These are phyloP conservation scores for Lodderomyces orthopsilosis DNA, from an alignment of 1,139 yeast genomes.

Conservation along the genomic window DNA sequence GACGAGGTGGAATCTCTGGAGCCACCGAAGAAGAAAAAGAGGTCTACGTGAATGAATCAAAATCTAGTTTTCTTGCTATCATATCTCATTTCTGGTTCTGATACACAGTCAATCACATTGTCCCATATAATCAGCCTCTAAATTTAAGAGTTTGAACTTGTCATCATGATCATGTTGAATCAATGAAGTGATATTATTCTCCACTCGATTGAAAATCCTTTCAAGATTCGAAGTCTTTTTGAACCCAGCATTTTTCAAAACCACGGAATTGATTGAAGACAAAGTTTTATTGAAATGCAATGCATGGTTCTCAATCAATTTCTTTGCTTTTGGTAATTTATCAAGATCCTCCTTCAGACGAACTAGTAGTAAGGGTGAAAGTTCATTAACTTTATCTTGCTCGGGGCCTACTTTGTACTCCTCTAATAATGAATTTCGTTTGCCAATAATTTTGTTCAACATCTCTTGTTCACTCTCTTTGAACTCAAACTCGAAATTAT, in stretches of 20 bases:
- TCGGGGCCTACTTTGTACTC: conserved; percentile 16
- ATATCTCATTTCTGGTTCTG: too few species aligned
- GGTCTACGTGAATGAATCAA: background rate
- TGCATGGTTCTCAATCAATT: conserved; percentile 13
- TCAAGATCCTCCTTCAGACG: conserved; percentile 20
- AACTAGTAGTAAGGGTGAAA: conserved; percentile 31
- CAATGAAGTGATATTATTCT: conserved; percentile 31
- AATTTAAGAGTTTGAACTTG: conserved; percentile 37
- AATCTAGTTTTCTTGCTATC: too few species aligned
- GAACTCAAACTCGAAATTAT: conserved; percentile 18
- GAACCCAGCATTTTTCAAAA: conserved; percentile 29
- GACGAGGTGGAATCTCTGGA: background rate
- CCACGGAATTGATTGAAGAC: conserved; percentile 26
- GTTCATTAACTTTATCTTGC: conserved; percentile 21
- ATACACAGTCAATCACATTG: background rate
- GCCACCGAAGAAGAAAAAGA: conserved; percentile 6
- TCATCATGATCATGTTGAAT: conserved; percentile 32
- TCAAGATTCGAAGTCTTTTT: conserved; percentile 32
- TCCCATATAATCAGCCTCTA: conserved; percentile 37
- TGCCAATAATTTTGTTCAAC: conserved; percentile 24
- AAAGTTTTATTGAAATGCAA: conserved; percentile 13
- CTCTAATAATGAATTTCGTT: conserved; percentile 46
- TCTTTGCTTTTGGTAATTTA: conserved; percentile 24
- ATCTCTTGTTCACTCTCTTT: conserved; percentile 14
- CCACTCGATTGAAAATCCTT: conserved; percentile 30